Percentiles rank a stretch among this genome's conserved stretches.
Conservation (phyloP, 2,329 filamentous ascomycete species). For the Westerdykella sp. region DNA sequence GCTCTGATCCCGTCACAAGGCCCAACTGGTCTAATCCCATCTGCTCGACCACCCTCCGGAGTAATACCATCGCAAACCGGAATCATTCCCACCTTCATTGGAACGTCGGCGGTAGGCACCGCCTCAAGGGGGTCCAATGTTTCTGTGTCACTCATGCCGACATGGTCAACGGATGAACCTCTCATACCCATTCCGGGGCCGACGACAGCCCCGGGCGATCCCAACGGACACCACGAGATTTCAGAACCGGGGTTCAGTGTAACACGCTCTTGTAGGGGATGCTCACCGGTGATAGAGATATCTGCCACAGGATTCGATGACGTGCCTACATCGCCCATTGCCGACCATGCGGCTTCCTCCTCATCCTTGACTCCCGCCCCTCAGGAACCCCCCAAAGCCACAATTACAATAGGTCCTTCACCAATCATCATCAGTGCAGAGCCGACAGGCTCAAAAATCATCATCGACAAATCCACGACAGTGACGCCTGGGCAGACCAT, state of each 20-base stretch:
- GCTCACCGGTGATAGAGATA: slow-evolving; percentile 24
- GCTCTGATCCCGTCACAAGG: slow-evolving; percentile 2
- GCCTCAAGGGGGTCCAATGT: slow-evolving; percentile 6
- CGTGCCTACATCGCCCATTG: slow-evolving; percentile 7
- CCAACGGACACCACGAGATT: slow-evolving; percentile 28
- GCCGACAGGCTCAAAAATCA: slow-evolving; percentile 7
- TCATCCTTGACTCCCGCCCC: background rate
- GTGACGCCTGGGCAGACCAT: slow-evolving; percentile 12
- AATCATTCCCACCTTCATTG: background rate
- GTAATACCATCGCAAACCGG: background rate
- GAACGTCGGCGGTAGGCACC: background rate
- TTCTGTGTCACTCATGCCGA: slow-evolving; percentile 1
- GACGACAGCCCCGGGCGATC: slow-evolving; percentile 19
- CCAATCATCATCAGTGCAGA: slow-evolving; percentile 13
- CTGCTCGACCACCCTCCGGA: slow-evolving; percentile 4
- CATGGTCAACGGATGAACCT: slow-evolving; percentile 22
- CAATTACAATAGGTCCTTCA: slow-evolving; percentile 13
- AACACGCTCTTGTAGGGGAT: slow-evolving; percentile 22
- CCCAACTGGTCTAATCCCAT: slow-evolving; percentile 2
- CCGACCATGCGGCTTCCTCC: slow-evolving; percentile 16
- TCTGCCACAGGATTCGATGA: slow-evolving; percentile 21
- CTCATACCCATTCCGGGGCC: slow-evolving; percentile 20
- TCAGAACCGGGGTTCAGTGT: slow-evolving; percentile 24
- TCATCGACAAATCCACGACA: slow-evolving; percentile 6
- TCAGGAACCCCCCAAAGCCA: slow-evolving; percentile 4